Evolutionary conservation across 2,329 filamentous ascomycete species (phyloP).

Genomic region (Fonsecaea monophora): DNA sequence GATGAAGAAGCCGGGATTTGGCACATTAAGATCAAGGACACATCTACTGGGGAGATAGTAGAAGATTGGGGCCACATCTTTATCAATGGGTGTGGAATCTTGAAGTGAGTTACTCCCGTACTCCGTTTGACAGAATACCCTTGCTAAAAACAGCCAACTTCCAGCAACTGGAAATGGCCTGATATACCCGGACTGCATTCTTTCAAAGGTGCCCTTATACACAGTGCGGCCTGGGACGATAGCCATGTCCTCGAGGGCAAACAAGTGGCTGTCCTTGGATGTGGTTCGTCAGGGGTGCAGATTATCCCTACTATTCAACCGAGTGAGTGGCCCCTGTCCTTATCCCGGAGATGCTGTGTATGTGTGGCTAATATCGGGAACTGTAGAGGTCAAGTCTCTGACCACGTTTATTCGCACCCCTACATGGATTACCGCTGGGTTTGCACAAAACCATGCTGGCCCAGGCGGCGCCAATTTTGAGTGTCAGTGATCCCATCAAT

Average conservation of each 20-base stretch:
- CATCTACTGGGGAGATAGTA: too few relatives aligned
- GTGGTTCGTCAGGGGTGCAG: background rate
- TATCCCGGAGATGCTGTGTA: background rate
- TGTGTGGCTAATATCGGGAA: background rate
- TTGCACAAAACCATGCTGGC: background rate
- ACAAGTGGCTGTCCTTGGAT: background rate
- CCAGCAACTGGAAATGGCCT: constrained; percentile 1
- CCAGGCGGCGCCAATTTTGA: background rate
- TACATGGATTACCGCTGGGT: constrained; percentile 1
- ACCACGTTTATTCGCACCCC: background rate
- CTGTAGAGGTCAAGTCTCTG: background rate
- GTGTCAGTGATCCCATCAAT: background rate
- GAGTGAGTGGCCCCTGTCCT: background rate
- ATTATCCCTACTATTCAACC: background rate
- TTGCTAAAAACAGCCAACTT: too few relatives aligned
- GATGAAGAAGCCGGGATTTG: too few relatives aligned
- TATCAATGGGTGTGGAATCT: too few relatives aligned
- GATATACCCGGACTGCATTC: background rate
- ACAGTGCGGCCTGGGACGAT: background rate
- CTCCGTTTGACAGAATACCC: too few relatives aligned
- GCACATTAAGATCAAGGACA: too few relatives aligned
- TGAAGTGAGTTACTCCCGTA: too few relatives aligned
- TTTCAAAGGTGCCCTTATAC: background rate
- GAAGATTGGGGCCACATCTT: too few relatives aligned
- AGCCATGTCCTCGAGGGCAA: background rate